Evolutionary conservation across 2,329 filamentous ascomycete genomes (phyloP).

Genomic region (Fusarium sp.): DNA sequence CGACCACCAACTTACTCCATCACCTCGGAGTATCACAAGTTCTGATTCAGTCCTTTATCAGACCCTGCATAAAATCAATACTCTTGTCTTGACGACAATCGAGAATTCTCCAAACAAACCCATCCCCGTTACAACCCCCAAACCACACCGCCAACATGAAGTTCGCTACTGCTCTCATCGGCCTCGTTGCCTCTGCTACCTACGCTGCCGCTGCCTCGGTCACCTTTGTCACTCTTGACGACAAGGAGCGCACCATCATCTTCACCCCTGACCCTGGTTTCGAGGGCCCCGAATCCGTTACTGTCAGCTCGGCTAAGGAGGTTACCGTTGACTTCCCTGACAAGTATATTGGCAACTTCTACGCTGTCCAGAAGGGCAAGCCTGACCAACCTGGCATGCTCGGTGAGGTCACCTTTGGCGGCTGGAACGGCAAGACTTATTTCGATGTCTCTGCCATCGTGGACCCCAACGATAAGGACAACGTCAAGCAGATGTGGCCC

Average conservation of each 20-base stretch:
- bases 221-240: constrained; percentile 70
- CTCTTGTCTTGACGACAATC: constrained; percentile 47
- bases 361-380: constrained; percentile 60
- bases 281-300: constrained; percentile 52
- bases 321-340: constrained; percentile 58
- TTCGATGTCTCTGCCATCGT: constrained; percentile 71
- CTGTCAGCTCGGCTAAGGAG: constrained; percentile 54
- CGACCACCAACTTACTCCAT: constrained; percentile 30
- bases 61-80: constrained; percentile 24
- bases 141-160: constrained; percentile 61
- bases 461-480: constrained; percentile 60
- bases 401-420: constrained; percentile 63
- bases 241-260: constrained; percentile 60
- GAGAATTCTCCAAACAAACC: constrained; percentile 21
- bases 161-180: constrained; percentile 60
- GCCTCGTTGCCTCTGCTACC: constrained; percentile 57
- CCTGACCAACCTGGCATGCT: constrained; percentile 62
- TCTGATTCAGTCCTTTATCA: constrained; percentile 45
- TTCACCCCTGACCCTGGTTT: constrained; percentile 60
- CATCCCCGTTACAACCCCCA: constrained; percentile 20
- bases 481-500: constrained; percentile 68
- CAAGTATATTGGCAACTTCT: constrained; percentile 63
- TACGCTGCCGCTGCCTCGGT: constrained; percentile 61
- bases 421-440: constrained; percentile 62
- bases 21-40: constrained; percentile 23